Evolutionary conservation across 2,329 filamentous ascomycete species (phyloP), one percentile per base, ranked within the genome.

Genomic region (Penicillium palitans): DNA sequence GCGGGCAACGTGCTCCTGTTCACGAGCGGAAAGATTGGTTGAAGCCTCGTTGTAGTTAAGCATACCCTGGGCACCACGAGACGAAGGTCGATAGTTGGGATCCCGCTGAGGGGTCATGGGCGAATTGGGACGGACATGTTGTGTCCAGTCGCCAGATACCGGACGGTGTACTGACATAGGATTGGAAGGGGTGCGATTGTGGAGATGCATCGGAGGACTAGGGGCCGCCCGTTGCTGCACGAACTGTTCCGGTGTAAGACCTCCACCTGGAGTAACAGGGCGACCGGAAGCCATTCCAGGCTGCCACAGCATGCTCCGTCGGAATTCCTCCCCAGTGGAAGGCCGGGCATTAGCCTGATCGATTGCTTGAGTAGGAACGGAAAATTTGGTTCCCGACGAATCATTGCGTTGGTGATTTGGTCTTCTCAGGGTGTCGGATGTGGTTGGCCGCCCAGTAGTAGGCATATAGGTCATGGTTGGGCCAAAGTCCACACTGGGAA

Each of bases 1-100:
- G 39, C 90, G 86, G 10, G 92, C 90, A n/a, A 96, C 84, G 65
- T 96, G 89, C 75, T 96, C 91, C 72, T 96, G 92, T 74, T 96
- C 92, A 17, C 89, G 86, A 19, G 92, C 92, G 21, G 90, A 92
- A n/a, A 96, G 80, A 57, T 88, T 84, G 0, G 79, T 76, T 9
- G 83, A 81, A 25, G 83, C 76, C 63, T 85, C 81, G 49, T 79
- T 79, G 27, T 76, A 72, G 47, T 78, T 76, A 31, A 88, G 74
- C 57, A 83, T 70, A 4, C 75, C 72, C 41, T 78, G 80, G 10
- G 87, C 81, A 12, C 85, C 84, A 45, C 86, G 83, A 13, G 88
- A 90, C 51, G 78, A 77, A 2, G 72, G 71, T 7, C 70, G 70
- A 19, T 67, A 61, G 35, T 65, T 66, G 24, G 46, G 52, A 47